Evolutionary conservation across 371 early-diverging fungal species (phyloP).

Genomic region (Spraguea lophii): DNA sequence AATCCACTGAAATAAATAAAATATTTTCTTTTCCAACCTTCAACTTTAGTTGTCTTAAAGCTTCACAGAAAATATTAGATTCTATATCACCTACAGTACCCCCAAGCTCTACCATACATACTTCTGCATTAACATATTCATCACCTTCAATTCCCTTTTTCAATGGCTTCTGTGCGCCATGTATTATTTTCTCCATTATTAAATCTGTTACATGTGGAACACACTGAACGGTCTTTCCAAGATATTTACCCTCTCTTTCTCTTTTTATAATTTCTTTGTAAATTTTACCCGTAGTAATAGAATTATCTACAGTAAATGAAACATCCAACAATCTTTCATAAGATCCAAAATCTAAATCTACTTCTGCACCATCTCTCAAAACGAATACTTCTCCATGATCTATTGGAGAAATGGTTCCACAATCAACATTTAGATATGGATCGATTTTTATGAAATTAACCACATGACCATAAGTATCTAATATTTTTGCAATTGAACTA

Average conservation of each 20-base stretch:
- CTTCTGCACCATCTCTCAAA: conserved; percentile 92
- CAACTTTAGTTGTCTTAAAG: conserved; percentile 91
- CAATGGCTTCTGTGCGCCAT: conserved; percentile 62
- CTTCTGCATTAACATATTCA: conserved; percentile 65
- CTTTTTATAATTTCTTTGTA: conserved; percentile 76
- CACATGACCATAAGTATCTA: conserved; percentile 70
- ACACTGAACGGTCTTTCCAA: conserved; percentile 92
- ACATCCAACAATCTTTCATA: conserved; percentile 91
- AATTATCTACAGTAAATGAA: conserved; percentile 72
- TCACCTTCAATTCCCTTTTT: conserved; percentile 59
- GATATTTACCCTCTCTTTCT: conserved; percentile 74
- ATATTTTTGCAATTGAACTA: conserved; percentile 74
- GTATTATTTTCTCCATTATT: conserved; percentile 82
- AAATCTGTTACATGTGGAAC: conserved; percentile 89
- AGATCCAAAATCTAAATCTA: conserved; percentile 91
- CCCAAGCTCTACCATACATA: conserved; percentile 92
- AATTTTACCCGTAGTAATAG: conserved; percentile 92
- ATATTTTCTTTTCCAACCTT: conserved; percentile 89
- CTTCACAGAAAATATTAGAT: conserved; percentile 87
- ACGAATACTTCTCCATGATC: conserved; percentile 97
- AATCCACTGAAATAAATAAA: conserved; percentile 76
- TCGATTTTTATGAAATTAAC: conserved; percentile 97
- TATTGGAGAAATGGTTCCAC: conserved; percentile 77
- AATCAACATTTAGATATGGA: conserved; percentile 94
- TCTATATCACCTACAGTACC: conserved; percentile 96